Evolutionary conservation across 164 flowering plant species (phyloP), one percentile per base, ranked within the genome.

Genomic region (Platanus orientalis): DNA sequence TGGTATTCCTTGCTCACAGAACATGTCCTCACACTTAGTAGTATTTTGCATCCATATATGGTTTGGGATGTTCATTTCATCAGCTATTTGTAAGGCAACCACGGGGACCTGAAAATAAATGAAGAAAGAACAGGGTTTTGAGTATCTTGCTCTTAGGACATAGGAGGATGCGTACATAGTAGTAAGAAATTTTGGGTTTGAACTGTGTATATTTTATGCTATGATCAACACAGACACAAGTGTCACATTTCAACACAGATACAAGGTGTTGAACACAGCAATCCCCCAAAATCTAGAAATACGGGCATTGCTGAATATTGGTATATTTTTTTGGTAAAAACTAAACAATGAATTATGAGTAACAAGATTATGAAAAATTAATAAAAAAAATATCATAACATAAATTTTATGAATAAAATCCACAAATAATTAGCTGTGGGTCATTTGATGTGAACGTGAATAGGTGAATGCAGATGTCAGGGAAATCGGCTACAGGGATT

Each of bases 21-120:
- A 62, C 64, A 63, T 57, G 34, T 88, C 92, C 42, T 91, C 96
- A 65, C 77, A 74, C 0, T 76, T 81, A 13, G 80, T 54, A 53
- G 69, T 9, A 58, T 61, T 68, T 52, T 82, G 86, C 75, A 75
- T 70, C 89, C 86, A 80, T 10, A 86, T 76, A 42, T 62, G 76
- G 57, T 53, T 82, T 26, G 82, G 79, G 51, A 70, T 75, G 39
- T 75, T 73, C 69, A 79, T 70, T 71, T 88, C 95, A 71, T 81
- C 87, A 29, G 92, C 86, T 67, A 83, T 92, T 71, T 79, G 87
- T 52, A 92, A 65, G 17, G 98, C 95, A 71, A 72, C 70, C 54
- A 83, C 74, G 14, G 95, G 96, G 44, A 81, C 81, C 98, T 92
- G 69, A 26, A 68, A 52, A 64, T 10, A 23, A 60, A 56, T 62